Evolutionary conservation across 1,284 basidiomycete species (phyloP).

Genomic region (Somion occarium): DNA sequence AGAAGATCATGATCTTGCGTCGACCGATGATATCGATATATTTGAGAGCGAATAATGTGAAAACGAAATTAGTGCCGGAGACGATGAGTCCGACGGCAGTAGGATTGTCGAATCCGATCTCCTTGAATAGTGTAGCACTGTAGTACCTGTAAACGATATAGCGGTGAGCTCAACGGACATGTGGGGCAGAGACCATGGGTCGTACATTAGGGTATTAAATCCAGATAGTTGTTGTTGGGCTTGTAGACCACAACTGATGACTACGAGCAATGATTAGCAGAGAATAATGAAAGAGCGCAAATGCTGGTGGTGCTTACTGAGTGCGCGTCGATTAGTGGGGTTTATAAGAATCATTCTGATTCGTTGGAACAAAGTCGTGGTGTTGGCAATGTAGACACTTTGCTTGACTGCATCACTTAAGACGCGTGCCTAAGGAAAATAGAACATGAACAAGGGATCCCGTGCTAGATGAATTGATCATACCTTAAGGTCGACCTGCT

Average conservation of each 20-base stretch:
- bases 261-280: conserved; percentile 28
- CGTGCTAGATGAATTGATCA: no score
- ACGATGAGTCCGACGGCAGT: conserved; percentile 78
- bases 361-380: conserved; percentile 58
- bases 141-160: conserved; percentile 78
- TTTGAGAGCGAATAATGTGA: conserved; percentile 77
- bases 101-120: conserved; percentile 77
- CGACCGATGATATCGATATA: conserved; percentile 81
- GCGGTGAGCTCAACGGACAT: no score
- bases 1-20: conserved; percentile 72
- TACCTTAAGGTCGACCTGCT: conserved; percentile 69
- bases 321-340: conserved; percentile 62
- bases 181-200: conserved; percentile 1
- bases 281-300: background rate
- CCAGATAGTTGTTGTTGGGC: conserved; percentile 82
- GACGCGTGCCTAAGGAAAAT: conserved; percentile 44
- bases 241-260: conserved; percentile 76
- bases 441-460: background rate
- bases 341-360: conserved; percentile 49
- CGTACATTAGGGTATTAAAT: conserved; percentile 43
- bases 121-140: conserved; percentile 74
- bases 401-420: conserved; percentile 58
- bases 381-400: conserved; percentile 57
- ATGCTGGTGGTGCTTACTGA: conserved; percentile 48
- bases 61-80: conserved; percentile 77